Evolutionary conservation across 192 early-diverging fungal species (phyloP), one percentile per base, ranked within the genome.

Genomic region (Coemansia sp.): DNA sequence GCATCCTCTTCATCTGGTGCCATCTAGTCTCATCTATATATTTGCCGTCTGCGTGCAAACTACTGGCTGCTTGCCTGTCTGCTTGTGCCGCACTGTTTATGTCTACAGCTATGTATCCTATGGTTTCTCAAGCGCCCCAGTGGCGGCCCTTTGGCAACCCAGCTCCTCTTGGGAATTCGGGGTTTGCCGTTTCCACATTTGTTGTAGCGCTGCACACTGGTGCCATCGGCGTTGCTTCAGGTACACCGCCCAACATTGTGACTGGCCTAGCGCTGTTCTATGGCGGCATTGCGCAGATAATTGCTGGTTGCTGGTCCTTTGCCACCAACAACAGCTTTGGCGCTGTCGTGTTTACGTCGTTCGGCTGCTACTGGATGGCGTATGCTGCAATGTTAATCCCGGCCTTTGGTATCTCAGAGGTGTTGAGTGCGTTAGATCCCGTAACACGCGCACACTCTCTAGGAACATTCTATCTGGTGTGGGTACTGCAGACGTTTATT

Each of bases 301-400:
- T 71, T 12, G 74, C 74, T 0, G 74, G 74, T 25, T 61, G 65
- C 3, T 76, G 74, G 74, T 58, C 74, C 5, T 76, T 76, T 61
- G 69, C 68, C 8, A 64, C 69, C 1, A 70, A 71, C 58, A 70
- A 58, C 47, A 56, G 52, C 17, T 76, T 71, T 59, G 74, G 69
- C n/a, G 74, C 69, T 0, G 64, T 71, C 2, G 69, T 76, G 2
- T 76, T 76, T 19, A 76, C 65, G 0, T 70, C 69, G n/a, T 76
- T 71, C 35, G 81, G 83, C 23, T 76, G 81, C 58, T 86, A 83
- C 73, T 82, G 85, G 85, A 72, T 86, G 56, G 75, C 79, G 8
- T 83, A 83, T 41, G 76, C 84, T 3, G 80, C 84, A 2, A 62
- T 66, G 17, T 57, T 83, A 32, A 81, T 85, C 29, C 84, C 84